Evolutionary conservation across 495 filamentous ascomycete genomes (phyloP), one percentile per base, ranked within the genome.

Genomic region (Mycothermus thermophilus): DNA sequence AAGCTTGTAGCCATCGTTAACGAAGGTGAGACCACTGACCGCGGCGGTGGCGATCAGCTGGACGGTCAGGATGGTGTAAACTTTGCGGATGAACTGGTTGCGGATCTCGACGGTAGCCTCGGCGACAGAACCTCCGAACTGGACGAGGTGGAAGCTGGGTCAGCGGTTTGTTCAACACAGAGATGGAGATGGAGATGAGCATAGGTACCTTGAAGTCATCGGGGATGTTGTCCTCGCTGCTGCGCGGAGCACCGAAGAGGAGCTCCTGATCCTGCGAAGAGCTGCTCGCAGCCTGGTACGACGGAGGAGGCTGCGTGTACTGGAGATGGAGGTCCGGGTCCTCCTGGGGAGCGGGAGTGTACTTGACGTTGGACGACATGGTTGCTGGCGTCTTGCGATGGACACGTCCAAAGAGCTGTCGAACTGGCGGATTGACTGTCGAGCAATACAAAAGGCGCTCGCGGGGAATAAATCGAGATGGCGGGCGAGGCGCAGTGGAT

Each of bases 71-170:
- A 66, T 60, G 27, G 56, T 64, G 49, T 69, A 61, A 39, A 69
- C 60, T 61, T 99, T 99, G 51, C 90, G 82, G 41, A 99, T 74
- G 60, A 99, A 97, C 63, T 87, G 81, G 76, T 95, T 93, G 41
- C 90, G 80, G 57, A 97, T 94, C 42, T 90, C 83, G 50, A 96
- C 65, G 8, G 86, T 92, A 26, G 79, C 92, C 62, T 95, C 92
- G 39, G 88, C 74, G 32, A 96, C 85, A 8, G 74, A 82, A 24
- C 83, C 86, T 28, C 86, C 86, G 50, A 88, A 96, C 78, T 86
- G 31, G 0, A n/a, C 1, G 16, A 4, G 12, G 24, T 41, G 22
- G 19, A 6, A 20, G 20, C 17, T 37, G 33, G 6, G n/a, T n/a
- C n/a, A n/a, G n/a, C n/a, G n/a, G n/a, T n/a, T n/a, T n/a, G n/a